A percentile compares a stretch with the other conserved stretches of the same genome.
Evolutionary conservation across 192 early-diverging fungal genomes (phyloP).

Genomic region (Linnemannia exigua): DNA sequence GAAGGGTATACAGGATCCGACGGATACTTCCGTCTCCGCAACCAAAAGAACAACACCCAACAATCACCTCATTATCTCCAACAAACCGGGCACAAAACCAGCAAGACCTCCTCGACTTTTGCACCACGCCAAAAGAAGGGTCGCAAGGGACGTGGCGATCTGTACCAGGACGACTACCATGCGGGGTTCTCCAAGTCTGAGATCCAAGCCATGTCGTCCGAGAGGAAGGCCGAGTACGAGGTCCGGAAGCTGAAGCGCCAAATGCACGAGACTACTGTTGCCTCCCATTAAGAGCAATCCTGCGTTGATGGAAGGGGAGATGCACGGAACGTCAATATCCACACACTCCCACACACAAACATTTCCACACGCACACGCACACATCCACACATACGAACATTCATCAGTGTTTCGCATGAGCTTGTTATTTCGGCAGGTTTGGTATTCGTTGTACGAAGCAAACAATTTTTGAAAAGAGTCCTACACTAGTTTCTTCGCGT

Average conservation of each 20-base stretch:
- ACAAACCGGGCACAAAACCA: neutral
- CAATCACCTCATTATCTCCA: too few relatives aligned
- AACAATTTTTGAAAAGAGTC: neutral
- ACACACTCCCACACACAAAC: too few relatives aligned
- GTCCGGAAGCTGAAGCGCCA: neutral
- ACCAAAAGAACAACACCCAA: neutral
- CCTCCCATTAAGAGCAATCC: neutral
- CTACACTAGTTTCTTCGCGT: neutral
- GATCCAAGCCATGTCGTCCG: constrained; percentile 7
- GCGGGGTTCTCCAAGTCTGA: constrained; percentile 11
- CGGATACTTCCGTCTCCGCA: neutral
- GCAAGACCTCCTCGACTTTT: neutral
- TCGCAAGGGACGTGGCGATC: neutral
- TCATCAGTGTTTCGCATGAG: too few relatives aligned
- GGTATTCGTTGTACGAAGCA: too few relatives aligned
- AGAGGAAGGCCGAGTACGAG: neutral
- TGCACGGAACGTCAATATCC: too few relatives aligned
- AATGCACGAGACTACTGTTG: neutral
- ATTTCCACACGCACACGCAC: too few relatives aligned
- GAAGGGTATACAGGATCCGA: neutral
- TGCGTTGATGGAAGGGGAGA: too few relatives aligned
- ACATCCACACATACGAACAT: too few relatives aligned
- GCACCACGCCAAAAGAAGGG: neutral
- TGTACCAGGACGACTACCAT: constrained; percentile 10
- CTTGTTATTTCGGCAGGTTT: too few relatives aligned